phyloP scores from a whole-genome alignment of 805 yeast genomes.

The Lipomyces mesembrius region DNA sequence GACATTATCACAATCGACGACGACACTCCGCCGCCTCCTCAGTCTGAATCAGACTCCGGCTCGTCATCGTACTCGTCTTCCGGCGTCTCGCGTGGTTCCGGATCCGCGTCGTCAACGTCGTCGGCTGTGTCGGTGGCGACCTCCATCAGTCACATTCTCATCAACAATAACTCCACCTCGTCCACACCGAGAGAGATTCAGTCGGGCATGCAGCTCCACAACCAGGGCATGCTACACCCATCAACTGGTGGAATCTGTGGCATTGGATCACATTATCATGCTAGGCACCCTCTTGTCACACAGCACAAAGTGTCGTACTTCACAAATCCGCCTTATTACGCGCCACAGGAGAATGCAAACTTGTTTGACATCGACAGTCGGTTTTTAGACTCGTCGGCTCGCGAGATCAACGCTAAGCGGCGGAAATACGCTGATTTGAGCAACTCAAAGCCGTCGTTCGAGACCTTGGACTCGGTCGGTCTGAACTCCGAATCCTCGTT shows the following conservation, averaged over 20 bases:
- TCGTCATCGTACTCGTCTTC: conserved; percentile 8
- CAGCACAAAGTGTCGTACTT: neutral
- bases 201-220: neutral
- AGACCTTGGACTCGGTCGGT: neutral
- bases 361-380: neutral
- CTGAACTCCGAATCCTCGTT: conserved; percentile 1
- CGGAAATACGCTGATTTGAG: conserved; percentile 20
- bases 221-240: conserved; percentile 3
- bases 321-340: neutral
- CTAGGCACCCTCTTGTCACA: neutral
- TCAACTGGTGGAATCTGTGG: neutral
- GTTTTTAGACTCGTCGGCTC: neutral
- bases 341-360: neutral
- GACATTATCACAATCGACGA: conserved; percentile 46
- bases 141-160: conserved; percentile 17
- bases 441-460: neutral
- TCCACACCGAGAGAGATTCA: neutral
- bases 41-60: conserved; percentile 11
- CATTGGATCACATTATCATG: neutral
- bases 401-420: conserved; percentile 14
- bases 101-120: conserved; percentile 26
- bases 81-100: conserved; percentile 15
- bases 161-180: conserved; percentile 1
- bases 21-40: conserved; percentile 36
- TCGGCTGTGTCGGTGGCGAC: conserved; percentile 21